Evolutionary conservation across 495 filamentous ascomycete species (phyloP), one percentile per base, ranked within the genome.

Genomic region (Bryoglossum gracile): DNA sequence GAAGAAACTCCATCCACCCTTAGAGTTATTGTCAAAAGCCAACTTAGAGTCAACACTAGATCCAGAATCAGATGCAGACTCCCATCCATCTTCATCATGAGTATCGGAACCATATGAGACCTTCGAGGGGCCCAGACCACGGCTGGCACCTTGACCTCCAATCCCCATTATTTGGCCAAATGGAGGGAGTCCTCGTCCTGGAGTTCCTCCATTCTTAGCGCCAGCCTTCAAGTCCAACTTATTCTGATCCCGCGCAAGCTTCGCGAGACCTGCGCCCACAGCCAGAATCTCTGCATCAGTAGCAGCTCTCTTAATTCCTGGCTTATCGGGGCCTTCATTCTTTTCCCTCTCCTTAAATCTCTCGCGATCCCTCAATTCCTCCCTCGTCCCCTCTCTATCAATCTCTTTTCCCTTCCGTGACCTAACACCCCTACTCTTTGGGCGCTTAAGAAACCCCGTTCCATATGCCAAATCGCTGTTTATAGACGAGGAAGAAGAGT

Each of bases 391-490:
- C 24, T 44, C 40, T 26, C 39, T 16, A 39, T 50, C 53, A 22
- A 50, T 37, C 35, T 54, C 52, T 46, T 43, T 55, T 13, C 58
- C 47, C 21, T 53, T 50, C 38, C 54, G 51, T 10, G 53, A 55
- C 18, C 65, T 56, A 14, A 63, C 40, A 10, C 51, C 32, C 18
- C 60, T 57, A 16, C 59, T 49, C 23, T 63, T 63, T 0, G 51
- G 60, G 33, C 63, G 59, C 24, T 70, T 69, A 35, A 77, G 62
- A 51, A 74, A 79, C 8, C 74, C 75, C 14, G 62, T 68, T 26
- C 75, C 75, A 50, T 79, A 79, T 18, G 74, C 75, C 35, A 79
- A 55, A 43, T 77, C 74, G 34, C 67, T 70, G 41, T 74, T 68
- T 32, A 76, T 62, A 3, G 70, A 71, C 4, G 68, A 72, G 3